These are phyloP conservation scores for Torulaspora microellipsoides DNA, from an alignment of 805 yeast species.

Conservation along the genomic window DNA sequence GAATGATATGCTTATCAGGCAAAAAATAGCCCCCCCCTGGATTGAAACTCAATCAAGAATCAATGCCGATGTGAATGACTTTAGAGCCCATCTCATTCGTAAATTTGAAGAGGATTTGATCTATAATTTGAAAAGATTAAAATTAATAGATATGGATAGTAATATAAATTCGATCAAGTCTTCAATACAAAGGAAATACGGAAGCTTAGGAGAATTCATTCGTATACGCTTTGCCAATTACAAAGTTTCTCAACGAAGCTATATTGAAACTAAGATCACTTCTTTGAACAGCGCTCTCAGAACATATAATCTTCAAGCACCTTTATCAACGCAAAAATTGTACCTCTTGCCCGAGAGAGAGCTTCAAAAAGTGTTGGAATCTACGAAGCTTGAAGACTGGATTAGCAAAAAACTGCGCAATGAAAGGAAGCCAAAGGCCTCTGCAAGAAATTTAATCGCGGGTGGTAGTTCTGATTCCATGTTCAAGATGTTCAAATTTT, in stretches of 20 bases:
- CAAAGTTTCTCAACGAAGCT: conserved; percentile 34
- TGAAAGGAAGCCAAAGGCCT: background rate
- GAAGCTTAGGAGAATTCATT: conserved; percentile 17
- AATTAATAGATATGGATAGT: background rate
- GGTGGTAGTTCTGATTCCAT: too few relatives aligned
- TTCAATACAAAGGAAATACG: conserved; percentile 15
- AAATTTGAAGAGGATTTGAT: conserved; percentile 36
- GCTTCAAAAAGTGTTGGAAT: conserved; percentile 36
- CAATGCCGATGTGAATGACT: conserved; percentile 41
- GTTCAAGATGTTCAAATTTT: conserved; percentile 4
- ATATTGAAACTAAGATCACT: conserved; percentile 35
- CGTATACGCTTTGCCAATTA: conserved; percentile 31
- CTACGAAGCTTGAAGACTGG: conserved; percentile 27
- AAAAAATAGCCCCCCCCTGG: conserved; percentile 87
- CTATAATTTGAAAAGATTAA: conserved; percentile 4
- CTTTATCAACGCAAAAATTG: conserved; percentile 53
- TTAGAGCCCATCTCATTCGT: conserved; percentile 43
- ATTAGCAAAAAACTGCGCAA: conserved; percentile 4
- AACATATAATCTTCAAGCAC: conserved; percentile 62
- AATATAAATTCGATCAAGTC: conserved; percentile 10
- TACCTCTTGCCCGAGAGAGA: conserved; percentile 46
- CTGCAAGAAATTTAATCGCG: background rate
- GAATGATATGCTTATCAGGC: conserved; percentile 69
- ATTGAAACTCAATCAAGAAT: conserved; percentile 69
- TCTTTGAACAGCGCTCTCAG: conserved; percentile 47